Evolutionary conservation across 352 stramenopile genomes (phyloP).

Genomic region (Phytophthora podocarpi): DNA sequence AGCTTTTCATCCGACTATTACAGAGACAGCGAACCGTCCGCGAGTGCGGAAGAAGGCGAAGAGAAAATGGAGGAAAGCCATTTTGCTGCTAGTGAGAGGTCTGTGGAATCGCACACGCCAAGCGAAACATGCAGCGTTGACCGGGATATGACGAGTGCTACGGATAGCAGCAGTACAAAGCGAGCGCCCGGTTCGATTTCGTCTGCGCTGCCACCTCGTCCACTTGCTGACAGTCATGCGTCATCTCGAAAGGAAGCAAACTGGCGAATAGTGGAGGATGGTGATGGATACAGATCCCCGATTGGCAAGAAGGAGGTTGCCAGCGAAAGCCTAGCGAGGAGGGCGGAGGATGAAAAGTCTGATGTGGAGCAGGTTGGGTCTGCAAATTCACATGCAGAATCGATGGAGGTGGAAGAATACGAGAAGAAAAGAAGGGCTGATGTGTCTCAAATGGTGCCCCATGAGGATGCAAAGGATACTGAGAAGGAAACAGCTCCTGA

Average conservation of each 20-base stretch:
- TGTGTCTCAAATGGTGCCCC: not conserved
- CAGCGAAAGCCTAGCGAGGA: conserved; percentile 2
- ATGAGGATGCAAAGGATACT: conserved; percentile 3
- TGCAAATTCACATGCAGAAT: conserved; percentile 2
- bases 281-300: conserved; percentile 10
- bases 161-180: conserved; percentile 31
- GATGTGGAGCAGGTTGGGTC: not conserved
- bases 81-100: conserved; percentile 27
- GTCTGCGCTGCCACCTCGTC: conserved; percentile 40
- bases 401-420: conserved; percentile 10
- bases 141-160: conserved; percentile 12
- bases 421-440: conserved; percentile 4
- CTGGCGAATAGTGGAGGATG: conserved; percentile 2
- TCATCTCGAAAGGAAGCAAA: conserved; percentile 31
- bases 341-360: not conserved
- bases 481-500: conserved; percentile 2
- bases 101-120: conserved; percentile 26
- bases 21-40: conserved; percentile 32
- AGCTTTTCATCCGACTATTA: conserved; percentile 39
- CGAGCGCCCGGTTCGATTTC: conserved; percentile 22
- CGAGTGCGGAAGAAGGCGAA: conserved; percentile 46
- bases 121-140: conserved; percentile 36
- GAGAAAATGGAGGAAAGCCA: conserved; percentile 41
- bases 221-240: conserved; percentile 30
- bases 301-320: conserved; percentile 9